Conservation (phyloP, 1,284 basidiomycete species). For the Coriolopsis trogii region DNA sequence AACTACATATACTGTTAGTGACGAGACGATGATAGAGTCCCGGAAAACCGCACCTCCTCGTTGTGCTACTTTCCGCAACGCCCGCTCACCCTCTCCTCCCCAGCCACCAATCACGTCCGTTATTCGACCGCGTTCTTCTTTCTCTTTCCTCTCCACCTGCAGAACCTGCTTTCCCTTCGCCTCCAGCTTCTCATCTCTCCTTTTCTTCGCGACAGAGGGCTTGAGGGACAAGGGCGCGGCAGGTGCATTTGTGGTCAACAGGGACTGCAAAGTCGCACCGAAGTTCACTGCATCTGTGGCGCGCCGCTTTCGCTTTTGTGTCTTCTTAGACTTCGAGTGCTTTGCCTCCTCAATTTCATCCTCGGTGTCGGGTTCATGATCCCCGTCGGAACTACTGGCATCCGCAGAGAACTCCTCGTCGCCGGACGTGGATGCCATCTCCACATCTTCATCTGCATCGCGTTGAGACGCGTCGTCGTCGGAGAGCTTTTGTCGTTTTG, state of each 20-base stretch:
- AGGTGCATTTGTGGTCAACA: slow-evolving; percentile 69
- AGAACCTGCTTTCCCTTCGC: slow-evolving; percentile 67
- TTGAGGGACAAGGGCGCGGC: slow-evolving; percentile 75
- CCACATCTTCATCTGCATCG: slow-evolving; percentile 32
- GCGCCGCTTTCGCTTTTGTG: slow-evolving; percentile 76
- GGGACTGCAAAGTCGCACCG: slow-evolving; percentile 68
- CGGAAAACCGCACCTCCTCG: slow-evolving; percentile 62
- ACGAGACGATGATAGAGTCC: not conserved
- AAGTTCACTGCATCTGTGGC: slow-evolving; percentile 76
- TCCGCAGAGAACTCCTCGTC: slow-evolving; percentile 32
- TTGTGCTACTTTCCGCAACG: slow-evolving; percentile 79
- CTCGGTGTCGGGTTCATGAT: slow-evolving; percentile 50
- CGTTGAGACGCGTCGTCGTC: slow-evolving; percentile 17
- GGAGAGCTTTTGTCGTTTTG: slow-evolving; percentile 32
- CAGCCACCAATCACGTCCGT: slow-evolving; percentile 81
- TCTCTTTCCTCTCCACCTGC: slow-evolving; percentile 72
- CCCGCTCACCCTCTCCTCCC: slow-evolving; percentile 78
- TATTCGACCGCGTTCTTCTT: slow-evolving; percentile 72
- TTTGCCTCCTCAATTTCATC: slow-evolving; percentile 62
- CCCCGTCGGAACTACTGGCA: slow-evolving; percentile 5
- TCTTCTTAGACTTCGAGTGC: slow-evolving; percentile 71
- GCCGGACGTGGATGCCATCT: slow-evolving; percentile 26
- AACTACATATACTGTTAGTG: slow-evolving; percentile 45
- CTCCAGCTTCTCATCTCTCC: slow-evolving; percentile 75
- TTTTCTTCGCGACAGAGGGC: slow-evolving; percentile 66